These are phyloP conservation scores for Pseudogymnoascus sp. DNA, from an alignment of 2,329 filamentous ascomycete species.

Conservation along the genomic window DNA sequence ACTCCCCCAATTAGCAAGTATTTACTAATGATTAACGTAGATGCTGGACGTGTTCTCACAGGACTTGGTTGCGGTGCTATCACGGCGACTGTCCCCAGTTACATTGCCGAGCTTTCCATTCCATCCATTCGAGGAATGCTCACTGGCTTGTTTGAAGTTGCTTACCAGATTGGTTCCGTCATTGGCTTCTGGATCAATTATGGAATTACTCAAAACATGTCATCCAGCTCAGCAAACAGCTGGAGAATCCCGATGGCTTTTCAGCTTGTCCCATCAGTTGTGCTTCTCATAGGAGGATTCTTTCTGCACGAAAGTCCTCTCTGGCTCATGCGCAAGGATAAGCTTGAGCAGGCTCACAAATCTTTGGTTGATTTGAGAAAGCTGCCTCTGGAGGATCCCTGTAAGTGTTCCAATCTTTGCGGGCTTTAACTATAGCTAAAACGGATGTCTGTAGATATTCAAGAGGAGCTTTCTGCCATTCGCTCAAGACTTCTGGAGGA, in stretches of 20 bases:
- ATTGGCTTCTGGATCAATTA: conserved; percentile 31
- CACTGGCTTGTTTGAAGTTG: conserved; percentile 25
- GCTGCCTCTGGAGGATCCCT: not conserved
- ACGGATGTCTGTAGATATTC: not conserved
- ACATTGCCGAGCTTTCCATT: conserved; percentile 27
- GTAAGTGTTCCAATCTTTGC: not conserved
- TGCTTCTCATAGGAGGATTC: conserved; percentile 43
- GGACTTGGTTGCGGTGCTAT: conserved; percentile 28
- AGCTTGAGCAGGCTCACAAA: not conserved
- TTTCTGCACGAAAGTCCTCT: conserved; percentile 48
- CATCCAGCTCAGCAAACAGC: conserved; percentile 17
- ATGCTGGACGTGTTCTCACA: conserved; percentile 30
- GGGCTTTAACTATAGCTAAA: not conserved
- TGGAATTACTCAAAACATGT: conserved; percentile 25
- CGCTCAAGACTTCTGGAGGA: not conserved
- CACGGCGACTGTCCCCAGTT: conserved; percentile 28
- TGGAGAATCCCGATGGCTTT: conserved; percentile 37
- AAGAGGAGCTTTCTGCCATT: not conserved
- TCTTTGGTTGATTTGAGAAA: not conserved
- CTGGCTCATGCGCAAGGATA: conserved; percentile 45
- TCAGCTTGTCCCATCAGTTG: conserved; percentile 47
- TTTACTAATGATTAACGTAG: conserved; percentile 7
- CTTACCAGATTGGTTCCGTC: conserved; percentile 27
- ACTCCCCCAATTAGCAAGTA: not conserved
- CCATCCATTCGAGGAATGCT: conserved; percentile 28